Evolutionary conservation across 257 asterid genomes (phyloP).

Genomic region (Avicennia marina): DNA sequence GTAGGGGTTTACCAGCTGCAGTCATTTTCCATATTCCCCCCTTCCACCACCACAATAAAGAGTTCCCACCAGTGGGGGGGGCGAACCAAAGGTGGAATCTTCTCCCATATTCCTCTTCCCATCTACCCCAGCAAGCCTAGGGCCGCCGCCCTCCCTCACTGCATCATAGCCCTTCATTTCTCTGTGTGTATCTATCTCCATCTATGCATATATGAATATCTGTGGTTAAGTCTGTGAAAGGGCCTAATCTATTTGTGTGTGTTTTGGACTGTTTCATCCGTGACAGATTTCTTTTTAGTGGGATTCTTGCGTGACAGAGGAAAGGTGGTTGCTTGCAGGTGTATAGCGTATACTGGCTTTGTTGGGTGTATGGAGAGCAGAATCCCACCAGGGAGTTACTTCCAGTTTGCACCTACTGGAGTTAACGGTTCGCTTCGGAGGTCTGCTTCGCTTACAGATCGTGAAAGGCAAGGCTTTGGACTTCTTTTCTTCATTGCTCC

Average conservation of each 20-base stretch:
- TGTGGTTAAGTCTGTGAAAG: too few relatives aligned
- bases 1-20: slow-evolving; percentile 28
- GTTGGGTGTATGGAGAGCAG: slow-evolving; percentile 49
- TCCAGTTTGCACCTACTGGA: slow-evolving; percentile 62
- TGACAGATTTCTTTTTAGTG: background rate
- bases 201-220: too few relatives aligned
- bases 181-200: too few relatives aligned
- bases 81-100: slow-evolving; percentile 29
- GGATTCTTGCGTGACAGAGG: slow-evolving; percentile 7
- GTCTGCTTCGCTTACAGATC: slow-evolving; percentile 60
- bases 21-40: slow-evolving; percentile 34
- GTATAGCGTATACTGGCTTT: background rate
- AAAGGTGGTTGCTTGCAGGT: slow-evolving; percentile 16
- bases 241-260: too few relatives aligned
- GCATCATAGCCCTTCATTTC: too few relatives aligned
- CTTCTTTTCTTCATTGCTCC: background rate
- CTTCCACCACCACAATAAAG: slow-evolving; percentile 27
- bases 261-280: too few relatives aligned
- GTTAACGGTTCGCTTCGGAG: slow-evolving; percentile 53
- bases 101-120: slow-evolving; percentile 24
- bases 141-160: background rate
- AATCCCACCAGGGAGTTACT: slow-evolving; percentile 61
- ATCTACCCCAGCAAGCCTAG: slow-evolving; percentile 15
- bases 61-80: slow-evolving; percentile 45
- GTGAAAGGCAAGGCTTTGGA: slow-evolving; percentile 42